A percentile compares a stretch with the other conserved stretches of the same genome.
Conservation (phyloP, 2,329 filamentous ascomycete genomes). For the Seiridium cupressi region DNA sequence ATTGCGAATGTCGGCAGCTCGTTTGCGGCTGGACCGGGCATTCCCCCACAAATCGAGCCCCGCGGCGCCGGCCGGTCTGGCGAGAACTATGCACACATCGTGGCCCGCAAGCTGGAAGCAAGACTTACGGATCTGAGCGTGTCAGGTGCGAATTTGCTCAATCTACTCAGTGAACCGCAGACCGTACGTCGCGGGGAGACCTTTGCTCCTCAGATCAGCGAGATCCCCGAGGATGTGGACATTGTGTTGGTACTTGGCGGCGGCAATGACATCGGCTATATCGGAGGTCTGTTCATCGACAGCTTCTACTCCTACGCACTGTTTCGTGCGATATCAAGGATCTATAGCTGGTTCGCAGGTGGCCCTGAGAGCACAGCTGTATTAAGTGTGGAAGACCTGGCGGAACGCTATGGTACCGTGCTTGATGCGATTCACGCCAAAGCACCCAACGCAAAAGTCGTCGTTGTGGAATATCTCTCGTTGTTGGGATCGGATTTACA, state of each 20-base stretch:
- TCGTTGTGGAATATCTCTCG: slow-evolving; percentile 38
- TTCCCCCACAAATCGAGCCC: slow-evolving; percentile 5
- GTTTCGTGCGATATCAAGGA: neutral
- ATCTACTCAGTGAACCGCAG: slow-evolving; percentile 33
- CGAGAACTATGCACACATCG: slow-evolving; percentile 8
- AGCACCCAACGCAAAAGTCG: slow-evolving; percentile 38
- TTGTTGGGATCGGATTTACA: slow-evolving; percentile 27
- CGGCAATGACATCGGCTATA: slow-evolving; percentile 37
- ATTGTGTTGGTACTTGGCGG: slow-evolving; percentile 34
- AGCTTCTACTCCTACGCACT: neutral
- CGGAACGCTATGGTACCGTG: slow-evolving; percentile 20
- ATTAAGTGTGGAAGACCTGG: slow-evolving; percentile 20
- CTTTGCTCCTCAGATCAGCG: slow-evolving; percentile 33
- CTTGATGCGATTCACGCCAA: slow-evolving; percentile 25
- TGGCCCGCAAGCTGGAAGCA: neutral
- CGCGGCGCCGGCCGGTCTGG: slow-evolving; percentile 3
- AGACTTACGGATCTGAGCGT: slow-evolving; percentile 29
- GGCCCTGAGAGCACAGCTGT: neutral
- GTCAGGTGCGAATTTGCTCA: slow-evolving; percentile 35
- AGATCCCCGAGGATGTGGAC: slow-evolving; percentile 30
- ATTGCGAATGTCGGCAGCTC: slow-evolving; percentile 9
- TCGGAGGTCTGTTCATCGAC: slow-evolving; percentile 27
- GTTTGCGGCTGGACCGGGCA: slow-evolving; percentile 10
- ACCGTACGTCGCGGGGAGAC: slow-evolving; percentile 10
- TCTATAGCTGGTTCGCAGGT: neutral